Conservation (phyloP, 208 protist genomes). For the Crithidia expoeki region DNA sequence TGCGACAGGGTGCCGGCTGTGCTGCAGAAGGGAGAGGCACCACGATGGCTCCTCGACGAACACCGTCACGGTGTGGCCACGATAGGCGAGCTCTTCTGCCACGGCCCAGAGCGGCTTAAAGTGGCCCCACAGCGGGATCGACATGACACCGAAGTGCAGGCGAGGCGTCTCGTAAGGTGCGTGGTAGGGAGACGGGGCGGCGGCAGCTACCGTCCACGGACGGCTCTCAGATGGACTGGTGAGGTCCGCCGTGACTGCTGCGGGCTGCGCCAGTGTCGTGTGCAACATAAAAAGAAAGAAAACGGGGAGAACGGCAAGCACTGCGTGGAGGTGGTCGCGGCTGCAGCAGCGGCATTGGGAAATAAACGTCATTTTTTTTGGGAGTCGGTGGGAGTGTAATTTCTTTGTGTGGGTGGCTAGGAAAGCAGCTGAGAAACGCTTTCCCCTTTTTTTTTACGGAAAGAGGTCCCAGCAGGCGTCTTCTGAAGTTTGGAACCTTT, state of each 20-base stretch:
- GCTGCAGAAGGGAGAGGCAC: constrained; percentile 36
- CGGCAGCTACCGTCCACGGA: constrained; percentile 1
- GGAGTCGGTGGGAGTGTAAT: no score
- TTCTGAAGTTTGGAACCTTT: no score
- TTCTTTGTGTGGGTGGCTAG: no score
- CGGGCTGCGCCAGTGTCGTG: background rate
- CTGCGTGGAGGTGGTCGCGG: no score
- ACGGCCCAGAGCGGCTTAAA: constrained; percentile 48
- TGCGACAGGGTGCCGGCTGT: constrained; percentile 4
- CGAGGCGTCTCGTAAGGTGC: constrained; percentile 28
- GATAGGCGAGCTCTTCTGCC: constrained; percentile 48
- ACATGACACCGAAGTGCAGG: constrained; percentile 56
- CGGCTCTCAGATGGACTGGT: background rate
- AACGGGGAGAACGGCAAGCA: no score
- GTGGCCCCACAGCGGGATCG: constrained; percentile 52
- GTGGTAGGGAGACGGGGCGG: constrained; percentile 36
- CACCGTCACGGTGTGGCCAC: constrained; percentile 55
- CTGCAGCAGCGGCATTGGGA: no score
- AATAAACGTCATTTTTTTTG: no score
- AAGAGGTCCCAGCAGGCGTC: no score
- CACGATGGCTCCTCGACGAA: constrained; percentile 49
- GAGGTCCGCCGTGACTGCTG: background rate
- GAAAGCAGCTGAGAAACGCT: no score
- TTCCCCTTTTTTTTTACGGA: no score
- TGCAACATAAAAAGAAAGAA: no score